These are phyloP conservation scores for Cryptococcus sp. DNA, from an alignment of 1,284 basidiomycete species.

Conservation along the genomic window DNA sequence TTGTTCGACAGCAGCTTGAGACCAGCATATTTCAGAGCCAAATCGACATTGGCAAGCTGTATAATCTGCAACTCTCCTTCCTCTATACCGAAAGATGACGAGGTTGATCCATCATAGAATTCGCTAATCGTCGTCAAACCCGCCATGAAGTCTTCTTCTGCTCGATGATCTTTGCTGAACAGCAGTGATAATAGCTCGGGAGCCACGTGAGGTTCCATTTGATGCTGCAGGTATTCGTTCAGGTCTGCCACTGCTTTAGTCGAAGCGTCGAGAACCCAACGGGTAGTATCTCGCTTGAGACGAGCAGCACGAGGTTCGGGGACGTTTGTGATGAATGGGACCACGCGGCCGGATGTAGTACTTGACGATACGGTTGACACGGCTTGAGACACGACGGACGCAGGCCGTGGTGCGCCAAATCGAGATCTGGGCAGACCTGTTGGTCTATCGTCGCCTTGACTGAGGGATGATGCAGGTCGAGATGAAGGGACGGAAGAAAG, in stretches of 20 bases:
- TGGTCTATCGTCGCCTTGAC: conserved; percentile 29
- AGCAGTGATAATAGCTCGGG: conserved; percentile 75
- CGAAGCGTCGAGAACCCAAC: conserved; percentile 72
- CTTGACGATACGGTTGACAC: conserved; percentile 20
- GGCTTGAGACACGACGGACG: conserved; percentile 29
- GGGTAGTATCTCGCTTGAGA: conserved; percentile 73
- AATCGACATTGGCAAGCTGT: conserved; percentile 87
- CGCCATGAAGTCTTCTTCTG: conserved; percentile 86
- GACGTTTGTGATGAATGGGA: conserved; percentile 69
- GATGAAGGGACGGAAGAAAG: conserved; percentile 35
- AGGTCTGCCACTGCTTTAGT: conserved; percentile 73
- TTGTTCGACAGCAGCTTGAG: conserved; percentile 90
- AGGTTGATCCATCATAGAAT: conserved; percentile 67
- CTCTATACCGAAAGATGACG: conserved; percentile 61
- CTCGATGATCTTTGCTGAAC: conserved; percentile 95
- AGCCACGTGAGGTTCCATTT: conserved; percentile 84
- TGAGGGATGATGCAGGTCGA: conserved; percentile 31
- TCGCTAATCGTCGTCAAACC: conserved; percentile 74
- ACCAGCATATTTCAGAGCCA: conserved; percentile 91
- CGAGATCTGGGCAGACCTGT: conserved; percentile 32
- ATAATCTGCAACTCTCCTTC: conserved; percentile 64
- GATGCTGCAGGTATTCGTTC: conserved; percentile 79
- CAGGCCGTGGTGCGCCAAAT: conserved; percentile 26
- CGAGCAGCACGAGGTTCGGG: conserved; percentile 71
- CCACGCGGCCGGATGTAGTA: conserved; percentile 45